phyloP scores from a whole-genome alignment of 257 asterid genomes.

The Petunia axillaris region DNA sequence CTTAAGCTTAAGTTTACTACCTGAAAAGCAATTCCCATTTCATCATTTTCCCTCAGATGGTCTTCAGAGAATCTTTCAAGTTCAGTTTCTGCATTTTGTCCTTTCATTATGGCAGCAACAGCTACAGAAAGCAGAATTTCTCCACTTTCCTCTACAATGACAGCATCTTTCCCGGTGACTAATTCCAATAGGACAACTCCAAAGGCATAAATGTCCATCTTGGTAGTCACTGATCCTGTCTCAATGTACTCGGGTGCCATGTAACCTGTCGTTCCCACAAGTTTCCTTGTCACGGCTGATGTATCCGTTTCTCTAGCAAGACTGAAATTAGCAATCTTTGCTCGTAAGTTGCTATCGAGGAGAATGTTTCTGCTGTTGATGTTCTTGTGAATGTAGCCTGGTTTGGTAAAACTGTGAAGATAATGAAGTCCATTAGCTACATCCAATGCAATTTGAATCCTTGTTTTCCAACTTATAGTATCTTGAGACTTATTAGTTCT shows the following conservation, averaged over 20 bases:
- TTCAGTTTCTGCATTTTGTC: conserved; percentile 40
- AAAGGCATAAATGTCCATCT: conserved; percentile 56
- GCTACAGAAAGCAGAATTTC: conserved; percentile 43
- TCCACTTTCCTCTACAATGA: conserved; percentile 35
- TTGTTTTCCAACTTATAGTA: conserved; percentile 38
- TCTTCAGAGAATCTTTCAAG: conserved; percentile 35
- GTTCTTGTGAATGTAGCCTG: conserved; percentile 54
- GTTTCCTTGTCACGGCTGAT: conserved; percentile 23
- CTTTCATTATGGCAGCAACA: conserved; percentile 32
- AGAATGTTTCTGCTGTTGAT: conserved; percentile 55
- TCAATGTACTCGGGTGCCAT: conserved; percentile 53
- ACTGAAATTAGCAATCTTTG: conserved; percentile 60
- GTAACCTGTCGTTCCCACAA: conserved; percentile 45
- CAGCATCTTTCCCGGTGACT: conserved; percentile 45
- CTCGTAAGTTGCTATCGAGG: conserved; percentile 56
- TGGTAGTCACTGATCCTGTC: conserved; percentile 42
- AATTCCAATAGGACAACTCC: conserved; percentile 63
- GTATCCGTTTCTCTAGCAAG: conserved; percentile 46
- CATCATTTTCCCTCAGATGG: conserved; percentile 40
- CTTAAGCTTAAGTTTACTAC: conserved; percentile 45
- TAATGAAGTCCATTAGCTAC: conserved; percentile 69
- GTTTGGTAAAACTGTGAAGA: conserved; percentile 61
- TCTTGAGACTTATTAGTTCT: conserved; percentile 33
- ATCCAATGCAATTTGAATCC: conserved; percentile 57
- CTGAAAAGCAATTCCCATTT: conserved; percentile 36